Percentiles rank a stretch among this genome's conserved stretches.
Conservation (phyloP, 75 land plant genomes). For the Adiantum capillusveneris region DNA sequence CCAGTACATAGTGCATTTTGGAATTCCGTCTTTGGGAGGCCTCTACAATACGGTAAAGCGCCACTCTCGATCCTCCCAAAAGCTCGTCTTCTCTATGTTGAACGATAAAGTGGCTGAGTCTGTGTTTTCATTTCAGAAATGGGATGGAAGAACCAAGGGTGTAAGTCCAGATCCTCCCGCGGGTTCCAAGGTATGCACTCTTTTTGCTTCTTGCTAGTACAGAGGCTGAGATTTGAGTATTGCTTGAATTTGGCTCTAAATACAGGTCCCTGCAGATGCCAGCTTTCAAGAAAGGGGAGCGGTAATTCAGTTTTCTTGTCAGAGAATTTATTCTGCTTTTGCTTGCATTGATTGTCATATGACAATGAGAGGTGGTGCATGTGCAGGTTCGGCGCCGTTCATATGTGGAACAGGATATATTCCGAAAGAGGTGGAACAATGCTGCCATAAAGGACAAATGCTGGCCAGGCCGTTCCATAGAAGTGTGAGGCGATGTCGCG, state of each 20-base stretch:
- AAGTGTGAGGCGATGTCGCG: too few relatives aligned
- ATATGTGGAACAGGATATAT: slow-evolving; percentile 34
- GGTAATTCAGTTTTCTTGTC: too few relatives aligned
- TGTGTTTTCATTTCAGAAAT: too few relatives aligned
- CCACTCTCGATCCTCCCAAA: not conserved
- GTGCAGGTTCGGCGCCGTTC: slow-evolving; percentile 55
- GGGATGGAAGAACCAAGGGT: too few relatives aligned
- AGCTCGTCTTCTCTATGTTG: not conserved
- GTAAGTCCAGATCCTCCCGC: too few relatives aligned
- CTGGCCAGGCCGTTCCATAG: slow-evolving; percentile 53
- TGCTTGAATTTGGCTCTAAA: not conserved
- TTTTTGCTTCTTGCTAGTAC: too few relatives aligned
- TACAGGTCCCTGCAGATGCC: not conserved
- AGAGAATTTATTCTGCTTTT: not conserved
- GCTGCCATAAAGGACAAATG: slow-evolving; percentile 46
- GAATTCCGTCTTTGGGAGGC: slow-evolving; percentile 77
- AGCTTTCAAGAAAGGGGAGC: slow-evolving; percentile 1
- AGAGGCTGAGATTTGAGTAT: too few relatives aligned
- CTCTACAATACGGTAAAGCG: slow-evolving; percentile 16
- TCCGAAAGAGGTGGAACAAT: slow-evolving; percentile 39
- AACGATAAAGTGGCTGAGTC: not conserved
- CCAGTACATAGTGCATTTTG: slow-evolving; percentile 62
- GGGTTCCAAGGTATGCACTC: too few relatives aligned
- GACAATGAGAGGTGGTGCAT: too few relatives aligned
- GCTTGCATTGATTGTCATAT: not conserved